Conservation (phyloP, 75 land plant species). For the Larix kaempferi region DNA sequence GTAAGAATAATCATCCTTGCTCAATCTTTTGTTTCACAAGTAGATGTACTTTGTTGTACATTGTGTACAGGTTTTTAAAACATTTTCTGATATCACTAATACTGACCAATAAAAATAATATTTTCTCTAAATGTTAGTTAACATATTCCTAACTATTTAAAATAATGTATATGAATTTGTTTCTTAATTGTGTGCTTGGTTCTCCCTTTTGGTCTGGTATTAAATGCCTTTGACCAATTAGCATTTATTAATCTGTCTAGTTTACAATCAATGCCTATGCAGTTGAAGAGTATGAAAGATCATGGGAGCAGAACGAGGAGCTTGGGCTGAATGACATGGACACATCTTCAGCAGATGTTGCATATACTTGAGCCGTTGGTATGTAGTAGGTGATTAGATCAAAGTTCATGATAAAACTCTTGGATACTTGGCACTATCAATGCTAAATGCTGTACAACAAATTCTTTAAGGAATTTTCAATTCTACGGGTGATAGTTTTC, state of each 20-base stretch:
- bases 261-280: conserved; percentile 2
- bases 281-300: conserved; percentile 93
- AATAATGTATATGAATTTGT: background rate
- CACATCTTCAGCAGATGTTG: conserved; percentile 88
- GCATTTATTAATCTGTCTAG: background rate
- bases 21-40: background rate
- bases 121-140: background rate
- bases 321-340: conserved; percentile 95
- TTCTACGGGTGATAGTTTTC: too few species aligned
- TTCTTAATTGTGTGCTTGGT: background rate
- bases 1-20: conserved; percentile 31
- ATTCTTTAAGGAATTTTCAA: too few species aligned
- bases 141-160: background rate
- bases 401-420: too few species aligned
- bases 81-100: background rate
- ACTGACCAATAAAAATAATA: background rate
- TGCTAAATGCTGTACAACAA: too few species aligned
- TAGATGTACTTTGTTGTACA: background rate
- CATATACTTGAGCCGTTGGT: conserved; percentile 22
- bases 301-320: conserved; percentile 98
- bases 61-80: background rate
- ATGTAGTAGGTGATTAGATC: too few species aligned
- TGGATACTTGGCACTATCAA: too few species aligned
- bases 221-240: background rate
- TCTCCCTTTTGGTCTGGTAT: background rate